Base-by-base conservation (phyloP, 495 filamentous ascomycete genomes). In the Aspergillus mulundensis region DNA sequence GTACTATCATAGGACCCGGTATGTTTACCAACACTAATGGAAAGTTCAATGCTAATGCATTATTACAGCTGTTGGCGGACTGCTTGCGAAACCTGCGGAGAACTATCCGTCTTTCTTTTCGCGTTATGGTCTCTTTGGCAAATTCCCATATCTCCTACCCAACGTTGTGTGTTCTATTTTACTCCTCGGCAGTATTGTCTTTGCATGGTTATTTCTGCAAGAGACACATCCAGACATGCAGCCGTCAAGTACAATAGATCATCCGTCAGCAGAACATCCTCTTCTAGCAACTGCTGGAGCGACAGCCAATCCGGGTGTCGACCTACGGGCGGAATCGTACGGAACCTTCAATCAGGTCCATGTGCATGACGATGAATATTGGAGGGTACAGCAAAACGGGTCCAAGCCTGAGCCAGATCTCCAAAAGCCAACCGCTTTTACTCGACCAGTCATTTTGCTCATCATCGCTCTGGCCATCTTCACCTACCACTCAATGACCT, bases 401-500 rank as follows among this genome's bases (percentile, higher is more conserved):
- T 69, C 74, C 7, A 74, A 68, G 14, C 61, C 69, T 10, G 56
- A 63, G 1, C 58, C 64, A 34, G 65, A 69, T 21, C 50, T 73
- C 18, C 64, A 59, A 21, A 66, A 69, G 14, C 61, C 69, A 52
- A 83, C 76, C 55, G 75, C 85, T 32, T 88, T 90, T 55, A 86
- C 79, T 18, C 81, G 81, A 67, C 75, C 75, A 16, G 84, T 91
- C 38, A 74, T 83, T 57, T 85, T 87, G 75, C 78, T 93, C 5
- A 80, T 90, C 16, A 51, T 87, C 18, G 83, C 89, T 5, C 74
- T 94, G 24, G 85, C 86, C 5, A 89, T 94, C 56, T 94, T 91
- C 71, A 91, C 88, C 1, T 93, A 92, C 56, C 89, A 93, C 64
- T 87, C 84, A 36, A 94, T 94, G 89, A 89, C 87, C 14, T 94